Evolutionary conservation across 1,284 basidiomycete genomes (phyloP), one percentile per base, ranked within the genome.

Genomic region (Malassezia pachydermatis): DNA sequence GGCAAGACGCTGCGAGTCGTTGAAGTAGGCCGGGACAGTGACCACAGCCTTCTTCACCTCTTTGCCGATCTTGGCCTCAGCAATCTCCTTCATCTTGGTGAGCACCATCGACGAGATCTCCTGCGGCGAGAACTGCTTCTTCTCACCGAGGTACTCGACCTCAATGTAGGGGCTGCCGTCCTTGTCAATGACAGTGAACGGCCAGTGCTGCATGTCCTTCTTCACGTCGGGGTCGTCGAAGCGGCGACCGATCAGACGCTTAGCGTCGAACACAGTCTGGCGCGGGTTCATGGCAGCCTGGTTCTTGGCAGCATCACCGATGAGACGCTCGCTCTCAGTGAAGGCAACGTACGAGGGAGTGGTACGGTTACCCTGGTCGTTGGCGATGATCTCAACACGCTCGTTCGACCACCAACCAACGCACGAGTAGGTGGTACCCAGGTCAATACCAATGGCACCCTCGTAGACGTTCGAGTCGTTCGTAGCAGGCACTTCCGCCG

Each of bases 301-400:
- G 65, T 69, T 73, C 73, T 74, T 74, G 59, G 73, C 73, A 41
- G 72, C 72, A 81, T 96, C 92, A 75, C 90, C 92, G 72, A 96
- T 96, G 74, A 98, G 78, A 79, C 92, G 89, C 81, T 98, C 92
- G 75, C 86, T 86, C 58, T 87, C 77, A 63, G 88, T 90, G 81
- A 98, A 96, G 66, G 92, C 88, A 76, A 96, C 92, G 77, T 96
- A 96, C 64, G 92, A 98, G 51, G 92, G 92, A 51, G 92, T 96
- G 67, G 92, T 95, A 65, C 92, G 83, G 83, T 96, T 96, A 73
- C 90, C 92, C 85, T 71, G 67, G 64, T 70, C 67, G 74, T 77
- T 73, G 75, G 76, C 58, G 54, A 70, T 70, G 59, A 69, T 66
- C 58, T 69, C 65, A 41, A 68, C 66, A 38, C 62, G 64, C 61